Evolutionary conservation across 495 filamentous ascomycete genomes (phyloP).

Genomic region (Bacidia rubella): DNA sequence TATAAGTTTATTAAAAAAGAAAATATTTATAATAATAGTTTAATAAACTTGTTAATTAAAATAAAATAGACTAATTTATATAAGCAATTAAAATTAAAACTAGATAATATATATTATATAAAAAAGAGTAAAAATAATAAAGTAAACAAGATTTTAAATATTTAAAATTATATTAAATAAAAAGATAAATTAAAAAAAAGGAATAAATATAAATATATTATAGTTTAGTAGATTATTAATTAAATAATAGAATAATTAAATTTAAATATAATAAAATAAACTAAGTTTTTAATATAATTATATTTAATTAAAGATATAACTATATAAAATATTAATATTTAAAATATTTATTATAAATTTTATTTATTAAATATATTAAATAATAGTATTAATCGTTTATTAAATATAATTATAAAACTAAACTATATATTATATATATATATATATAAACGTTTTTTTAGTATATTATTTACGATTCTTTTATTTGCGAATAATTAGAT

Average conservation of each 20-base stretch:
- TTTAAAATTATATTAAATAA: conserved; percentile 1
- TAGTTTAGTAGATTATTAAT: no score
- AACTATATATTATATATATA: background rate
- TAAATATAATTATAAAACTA: background rate
- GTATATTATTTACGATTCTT: background rate
- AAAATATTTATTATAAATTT: background rate
- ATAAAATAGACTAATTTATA: no score
- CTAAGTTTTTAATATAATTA: no score
- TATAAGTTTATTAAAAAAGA: background rate
- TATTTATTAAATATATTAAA: background rate
- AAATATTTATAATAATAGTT: background rate
- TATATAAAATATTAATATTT: no score
- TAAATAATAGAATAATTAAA: no score
- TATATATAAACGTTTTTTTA: background rate
- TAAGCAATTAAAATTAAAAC: background rate
- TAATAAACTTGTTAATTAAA: no score
- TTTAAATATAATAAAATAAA: no score
- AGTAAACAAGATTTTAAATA: no score
- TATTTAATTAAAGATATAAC: no score
- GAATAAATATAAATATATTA: no score
- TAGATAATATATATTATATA: background rate
- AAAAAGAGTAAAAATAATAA: no score
- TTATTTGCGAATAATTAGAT: background rate
- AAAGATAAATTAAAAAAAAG: no score
- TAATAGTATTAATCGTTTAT: background rate